Base-by-base conservation (phyloP, 1,284 basidiomycete genomes). In the Psilocybe mexicana region DNA sequence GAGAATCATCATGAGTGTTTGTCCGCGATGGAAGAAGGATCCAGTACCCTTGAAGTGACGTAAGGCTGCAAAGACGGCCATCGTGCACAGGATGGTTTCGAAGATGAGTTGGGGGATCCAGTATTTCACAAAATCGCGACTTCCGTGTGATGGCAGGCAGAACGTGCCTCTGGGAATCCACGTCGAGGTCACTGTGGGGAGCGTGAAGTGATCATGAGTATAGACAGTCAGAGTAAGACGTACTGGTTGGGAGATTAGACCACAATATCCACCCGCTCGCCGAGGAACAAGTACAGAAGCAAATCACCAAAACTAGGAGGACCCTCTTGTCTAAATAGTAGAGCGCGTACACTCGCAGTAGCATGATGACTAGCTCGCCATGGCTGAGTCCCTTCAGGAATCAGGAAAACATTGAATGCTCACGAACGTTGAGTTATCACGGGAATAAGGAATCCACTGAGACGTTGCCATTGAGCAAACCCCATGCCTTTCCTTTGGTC, bases 31-130 rank as follows among this genome's bases (percentile, higher is more conserved):
- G n/a, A 53, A 25, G 14, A 35, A 33, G 14, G 52, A 30, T 2
- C 52, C 52, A 8, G n/a, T 53, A 18, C 11, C 30, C n/a, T 11
- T 35, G 14, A 36, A 24, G 28, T 23, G 28, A 7, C 24, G 7
- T 2, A 53, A 8, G 5, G 38, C 52, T 3, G 14, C 30, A 24
- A 43, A 18, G 2, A 44, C 23, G 42, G 43, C 52, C 25, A 53
- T 24, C 1, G 30, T 11, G 35, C 52, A 53, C 8, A 53, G 30
- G n/a, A 53, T 12, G 3, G 14, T 35, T 35, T 53, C 52, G 18
- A 33, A 53, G 8, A 35, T 28, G 12, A 53, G 52, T 6, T 28
- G 24, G 8, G 52, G 52, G 4, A 53, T 53, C 52, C 52, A 53
- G 28, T 26, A 53, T 7, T n/a, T 26, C n/a, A 28, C 26, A 25